Evolutionary conservation across 768 basidiomycete genomes (phyloP).

Genomic region (Cubamyces lactineus): DNA sequence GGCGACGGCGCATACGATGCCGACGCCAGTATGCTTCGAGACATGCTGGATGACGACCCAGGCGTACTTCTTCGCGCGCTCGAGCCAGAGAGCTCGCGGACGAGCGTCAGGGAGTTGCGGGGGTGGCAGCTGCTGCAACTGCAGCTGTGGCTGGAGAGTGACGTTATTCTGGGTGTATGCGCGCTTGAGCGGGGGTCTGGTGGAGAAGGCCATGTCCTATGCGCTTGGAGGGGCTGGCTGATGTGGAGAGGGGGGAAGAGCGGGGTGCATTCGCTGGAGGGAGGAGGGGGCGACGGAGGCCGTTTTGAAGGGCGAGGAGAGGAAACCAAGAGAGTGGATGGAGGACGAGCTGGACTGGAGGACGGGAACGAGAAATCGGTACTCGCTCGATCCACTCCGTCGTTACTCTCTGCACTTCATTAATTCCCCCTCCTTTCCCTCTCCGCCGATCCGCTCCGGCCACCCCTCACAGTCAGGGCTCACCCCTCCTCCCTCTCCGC

Average conservation of each 20-base stretch:
- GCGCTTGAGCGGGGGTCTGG: no score
- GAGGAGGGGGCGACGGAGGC: conserved; percentile 1
- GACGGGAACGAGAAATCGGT: conserved; percentile 28
- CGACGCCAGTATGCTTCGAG: conserved; percentile 74
- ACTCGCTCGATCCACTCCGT: conserved; percentile 14
- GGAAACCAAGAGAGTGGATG: conserved; percentile 19
- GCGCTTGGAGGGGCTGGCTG: no score
- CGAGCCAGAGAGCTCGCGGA: not conserved
- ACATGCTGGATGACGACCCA: conserved; percentile 44
- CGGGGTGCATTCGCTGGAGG: conserved; percentile 16
- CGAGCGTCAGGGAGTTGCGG: not conserved
- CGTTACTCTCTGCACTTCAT: conserved; percentile 13
- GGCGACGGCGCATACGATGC: conserved; percentile 85
- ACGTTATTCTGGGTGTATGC: not conserved
- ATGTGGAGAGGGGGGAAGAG: conserved; percentile 14
- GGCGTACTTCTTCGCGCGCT: conserved; percentile 1
- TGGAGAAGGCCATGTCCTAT: no score
- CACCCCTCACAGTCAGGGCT: not conserved
- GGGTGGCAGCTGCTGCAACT: not conserved
- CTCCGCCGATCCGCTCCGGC: conserved; percentile 19
- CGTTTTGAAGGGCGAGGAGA: conserved; percentile 16
- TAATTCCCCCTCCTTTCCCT: conserved; percentile 8
- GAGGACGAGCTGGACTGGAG: not conserved
- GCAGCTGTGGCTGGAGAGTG: not conserved
- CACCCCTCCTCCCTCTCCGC: not conserved